Percentiles rank a stretch among this genome's conserved stretches.
Conservation (phyloP, 2,329 filamentous ascomycete species). For the Colletotrichum australisinense region DNA sequence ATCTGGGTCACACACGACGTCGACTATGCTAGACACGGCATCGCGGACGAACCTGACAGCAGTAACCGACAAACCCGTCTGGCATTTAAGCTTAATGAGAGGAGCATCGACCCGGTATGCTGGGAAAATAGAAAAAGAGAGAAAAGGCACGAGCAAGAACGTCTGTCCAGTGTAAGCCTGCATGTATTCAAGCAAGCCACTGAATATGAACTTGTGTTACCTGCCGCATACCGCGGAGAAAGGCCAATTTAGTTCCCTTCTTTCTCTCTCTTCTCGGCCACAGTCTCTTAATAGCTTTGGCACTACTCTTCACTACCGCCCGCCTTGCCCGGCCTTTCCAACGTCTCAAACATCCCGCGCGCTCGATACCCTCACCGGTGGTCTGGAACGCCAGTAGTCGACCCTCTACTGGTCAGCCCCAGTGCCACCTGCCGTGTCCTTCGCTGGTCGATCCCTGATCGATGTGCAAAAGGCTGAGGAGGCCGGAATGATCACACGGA, state of each 20-base stretch:
- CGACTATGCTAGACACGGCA: slow-evolving; percentile 20
- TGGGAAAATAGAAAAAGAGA: not conserved
- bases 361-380: not conserved
- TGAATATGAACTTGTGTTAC: not conserved
- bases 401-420: slow-evolving; percentile 15
- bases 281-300: not conserved
- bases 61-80: slow-evolving; percentile 1
- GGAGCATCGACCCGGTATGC: not conserved
- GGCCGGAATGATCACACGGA: not conserved
- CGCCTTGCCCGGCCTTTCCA: not conserved
- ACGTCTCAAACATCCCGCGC: slow-evolving; percentile 10
- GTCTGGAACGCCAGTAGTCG: slow-evolving; percentile 18
- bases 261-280: not conserved
- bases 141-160: not conserved
- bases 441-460: not conserved
- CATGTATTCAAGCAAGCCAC: not conserved
- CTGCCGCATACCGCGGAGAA: slow-evolving; percentile 19
- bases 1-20: slow-evolving; percentile 17
- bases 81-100: slow-evolving; percentile 34
- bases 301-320: not conserved
- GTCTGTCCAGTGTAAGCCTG: not conserved
- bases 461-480: not conserved
- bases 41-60: slow-evolving; percentile 12
- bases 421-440: not conserved
- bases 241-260: not conserved